Percentiles rank a stretch among this genome's conserved stretches.
These are phyloP conservation scores for Stachybotrys chlorohalonatus DNA, from an alignment of 2,329 filamentous ascomycete species.

Conservation along the genomic window DNA sequence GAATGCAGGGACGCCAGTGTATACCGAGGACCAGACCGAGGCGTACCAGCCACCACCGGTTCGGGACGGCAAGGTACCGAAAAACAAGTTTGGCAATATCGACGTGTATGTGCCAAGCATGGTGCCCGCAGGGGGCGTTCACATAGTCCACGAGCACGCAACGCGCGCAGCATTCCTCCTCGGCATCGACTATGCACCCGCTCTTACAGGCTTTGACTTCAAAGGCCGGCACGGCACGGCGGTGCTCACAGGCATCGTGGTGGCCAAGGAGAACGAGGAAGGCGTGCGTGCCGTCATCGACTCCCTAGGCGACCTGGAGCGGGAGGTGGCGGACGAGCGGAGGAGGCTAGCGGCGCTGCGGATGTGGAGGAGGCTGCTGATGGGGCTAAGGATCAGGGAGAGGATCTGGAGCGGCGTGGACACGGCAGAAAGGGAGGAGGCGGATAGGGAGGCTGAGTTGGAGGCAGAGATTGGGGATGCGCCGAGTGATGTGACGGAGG, in stretches of 20 bases:
- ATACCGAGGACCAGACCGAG: constrained; percentile 56
- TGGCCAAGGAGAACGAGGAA: constrained; percentile 62
- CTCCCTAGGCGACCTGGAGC: constrained; percentile 57
- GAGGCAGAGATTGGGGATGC: constrained; percentile 25
- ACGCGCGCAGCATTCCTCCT: constrained; percentile 65
- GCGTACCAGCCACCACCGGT: constrained; percentile 70
- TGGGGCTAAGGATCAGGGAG: constrained; percentile 67
- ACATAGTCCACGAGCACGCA: constrained; percentile 54
- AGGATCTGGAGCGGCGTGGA: constrained; percentile 56
- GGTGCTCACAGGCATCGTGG: constrained; percentile 67
- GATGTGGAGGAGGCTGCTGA: constrained; percentile 60
- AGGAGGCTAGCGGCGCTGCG: constrained; percentile 64
- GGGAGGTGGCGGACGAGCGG: constrained; percentile 57
- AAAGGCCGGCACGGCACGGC: constrained; percentile 79
- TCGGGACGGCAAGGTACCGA: constrained; percentile 65
- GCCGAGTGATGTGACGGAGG: constrained; percentile 31
- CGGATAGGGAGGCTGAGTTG: constrained; percentile 24
- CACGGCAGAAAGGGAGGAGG: constrained; percentile 33
- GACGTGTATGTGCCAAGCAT: constrained; percentile 89
- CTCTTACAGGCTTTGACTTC: constrained; percentile 85
- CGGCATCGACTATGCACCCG: constrained; percentile 78
- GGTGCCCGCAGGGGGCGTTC: constrained; percentile 73
- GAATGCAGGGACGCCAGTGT: constrained; percentile 45
- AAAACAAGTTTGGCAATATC: constrained; percentile 89
- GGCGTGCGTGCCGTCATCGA: constrained; percentile 62